Evolutionary conservation across 2,329 filamentous ascomycete genomes (phyloP).

Genomic region (Epichloe sibirici): DNA sequence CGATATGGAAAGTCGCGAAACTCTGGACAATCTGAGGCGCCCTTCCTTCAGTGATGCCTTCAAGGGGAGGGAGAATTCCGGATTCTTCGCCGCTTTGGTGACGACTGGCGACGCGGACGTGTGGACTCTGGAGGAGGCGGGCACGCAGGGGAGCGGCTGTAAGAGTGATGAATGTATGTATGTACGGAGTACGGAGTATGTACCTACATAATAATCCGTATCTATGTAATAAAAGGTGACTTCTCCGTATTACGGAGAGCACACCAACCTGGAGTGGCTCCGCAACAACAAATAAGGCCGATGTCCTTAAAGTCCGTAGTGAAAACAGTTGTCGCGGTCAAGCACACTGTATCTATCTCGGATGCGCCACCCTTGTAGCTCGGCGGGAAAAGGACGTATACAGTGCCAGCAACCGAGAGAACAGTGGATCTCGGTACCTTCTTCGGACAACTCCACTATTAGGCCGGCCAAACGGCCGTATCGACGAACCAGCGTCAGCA

Average conservation of each 20-base stretch:
- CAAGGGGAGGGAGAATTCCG: no score
- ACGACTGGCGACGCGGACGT: no score
- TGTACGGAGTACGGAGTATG: no score
- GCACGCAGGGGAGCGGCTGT: no score
- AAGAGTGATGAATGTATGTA: no score
- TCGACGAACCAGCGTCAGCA: constrained; percentile 24
- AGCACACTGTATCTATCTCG: not conserved
- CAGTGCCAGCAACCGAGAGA: not conserved
- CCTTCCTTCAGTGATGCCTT: no score
- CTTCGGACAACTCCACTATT: constrained; percentile 37
- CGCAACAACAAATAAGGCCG: constrained; percentile 7
- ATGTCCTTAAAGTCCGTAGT: not conserved
- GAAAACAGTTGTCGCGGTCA: not conserved
- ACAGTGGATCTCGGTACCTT: constrained; percentile 7
- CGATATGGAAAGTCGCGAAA: no score
- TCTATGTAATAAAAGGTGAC: no score
- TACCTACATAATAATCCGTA: no score
- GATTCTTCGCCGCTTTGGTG: no score
- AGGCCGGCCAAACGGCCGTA: constrained; percentile 45
- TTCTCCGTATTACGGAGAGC: not conserved
- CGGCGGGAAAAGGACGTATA: not conserved
- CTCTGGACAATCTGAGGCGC: no score
- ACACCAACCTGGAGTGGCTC: not conserved
- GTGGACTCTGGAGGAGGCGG: no score
- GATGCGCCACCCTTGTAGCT: not conserved